phyloP scores from a whole-genome alignment of 371 early-diverging fungal genomes.

The Saksenaea vasiformis region DNA sequence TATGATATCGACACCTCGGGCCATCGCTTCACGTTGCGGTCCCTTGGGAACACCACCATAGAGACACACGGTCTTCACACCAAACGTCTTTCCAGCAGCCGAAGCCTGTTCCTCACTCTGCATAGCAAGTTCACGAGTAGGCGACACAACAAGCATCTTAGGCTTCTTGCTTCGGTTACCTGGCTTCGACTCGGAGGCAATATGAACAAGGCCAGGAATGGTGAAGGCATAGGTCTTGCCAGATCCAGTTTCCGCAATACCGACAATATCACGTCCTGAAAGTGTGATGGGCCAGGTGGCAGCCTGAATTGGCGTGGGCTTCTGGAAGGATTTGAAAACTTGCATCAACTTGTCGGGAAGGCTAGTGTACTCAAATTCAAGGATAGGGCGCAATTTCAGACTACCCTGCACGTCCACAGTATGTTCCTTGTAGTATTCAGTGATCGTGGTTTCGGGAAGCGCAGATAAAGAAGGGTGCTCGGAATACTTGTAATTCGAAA shows the following conservation, averaged over 20 bases:
- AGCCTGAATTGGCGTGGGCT: conserved; percentile 97
- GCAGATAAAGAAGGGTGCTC: conserved; percentile 34
- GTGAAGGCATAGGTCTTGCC: conserved; percentile 96
- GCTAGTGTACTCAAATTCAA: conserved; percentile 75
- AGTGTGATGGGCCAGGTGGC: conserved; percentile 86
- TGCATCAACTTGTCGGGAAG: conserved; percentile 74
- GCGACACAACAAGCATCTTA: conserved; percentile 83
- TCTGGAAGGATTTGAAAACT: conserved; percentile 81
- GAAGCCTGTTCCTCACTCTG: conserved; percentile 82
- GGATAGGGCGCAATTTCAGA: conserved; percentile 70
- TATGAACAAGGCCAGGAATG: conserved; percentile 86
- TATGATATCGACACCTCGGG: conserved; percentile 77
- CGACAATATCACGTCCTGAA: conserved; percentile 74
- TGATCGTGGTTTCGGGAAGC: conserved; percentile 42
- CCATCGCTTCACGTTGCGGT: conserved; percentile 57
- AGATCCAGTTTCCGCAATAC: conserved; percentile 87
- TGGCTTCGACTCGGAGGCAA: conserved; percentile 50
- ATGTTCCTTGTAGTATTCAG: conserved; percentile 68
- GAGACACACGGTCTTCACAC: conserved; percentile 77
- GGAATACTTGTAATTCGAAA: conserved; percentile 38
- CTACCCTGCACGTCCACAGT: conserved; percentile 68
- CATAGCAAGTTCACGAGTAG: conserved; percentile 95
- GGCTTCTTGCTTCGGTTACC: conserved; percentile 49
- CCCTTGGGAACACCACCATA: conserved; percentile 79
- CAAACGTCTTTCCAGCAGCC: conserved; percentile 69